Base-by-base conservation (phyloP, 345 rosid genomes). In the Lenwebbia sp. region DNA sequence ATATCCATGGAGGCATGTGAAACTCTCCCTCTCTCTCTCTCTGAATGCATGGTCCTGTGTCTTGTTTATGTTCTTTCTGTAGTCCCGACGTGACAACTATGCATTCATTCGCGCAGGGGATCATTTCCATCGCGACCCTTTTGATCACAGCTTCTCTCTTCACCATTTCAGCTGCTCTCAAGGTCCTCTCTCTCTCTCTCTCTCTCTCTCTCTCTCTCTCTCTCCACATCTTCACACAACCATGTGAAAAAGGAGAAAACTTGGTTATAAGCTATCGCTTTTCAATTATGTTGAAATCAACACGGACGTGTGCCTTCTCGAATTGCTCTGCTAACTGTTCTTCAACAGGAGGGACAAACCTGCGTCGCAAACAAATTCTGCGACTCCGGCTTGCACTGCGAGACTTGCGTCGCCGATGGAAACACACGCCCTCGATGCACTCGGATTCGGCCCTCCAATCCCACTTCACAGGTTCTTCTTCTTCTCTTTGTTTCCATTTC, bases 401-500 rank as follows among this genome's bases (percentile, higher is more conserved):
- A 94, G 55, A 91, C 94, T 10, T 96, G 99, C 88, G 62, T 93
- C 40, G 92, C 96, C 12, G 89, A 90, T 83, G 95, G 95, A 33
- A 92, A 90, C 83, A 89, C 94, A 54, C 91, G 95, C 85, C 96
- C 98, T 21, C 90, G 98, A 89, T 96, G 99, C 90, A 88, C 93
- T 85, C 88, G 95, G 85, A 88, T 90, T 88, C 93, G 90, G 86
- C 96, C 98, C 25, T 44, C 91, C 40, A 90, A 89, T 85, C 98
- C 99, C 54, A 88, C 88, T 70, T 89, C 95, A 53, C 89, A 92
- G 93, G 98, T 95, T 28, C 54, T 37, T 88, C 26, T 22, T 13
- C 17, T 81, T 12, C 53, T 54, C 49, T 41, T 76, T 19, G 10
- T 37, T 53, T 51, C 40, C 22, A 6, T 40, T 4, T 23, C 53